Percentiles rank a stretch among this genome's conserved stretches.
phyloP scores from a whole-genome alignment of 2,329 filamentous ascomycete species.

The Dendryphion nanum region DNA sequence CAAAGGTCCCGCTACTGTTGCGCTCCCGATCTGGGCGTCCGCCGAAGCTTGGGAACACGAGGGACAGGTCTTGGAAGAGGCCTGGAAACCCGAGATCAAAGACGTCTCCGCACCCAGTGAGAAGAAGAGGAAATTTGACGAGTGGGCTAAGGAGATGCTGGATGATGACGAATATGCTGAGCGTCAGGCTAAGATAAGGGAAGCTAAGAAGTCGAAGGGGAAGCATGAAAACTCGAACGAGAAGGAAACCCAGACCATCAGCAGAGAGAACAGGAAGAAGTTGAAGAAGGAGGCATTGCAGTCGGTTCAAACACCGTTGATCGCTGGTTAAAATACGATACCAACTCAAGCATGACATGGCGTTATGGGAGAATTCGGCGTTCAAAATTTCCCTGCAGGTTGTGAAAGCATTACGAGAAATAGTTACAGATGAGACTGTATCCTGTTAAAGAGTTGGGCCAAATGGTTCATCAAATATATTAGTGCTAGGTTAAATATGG shows the following conservation, averaged over 20 bases:
- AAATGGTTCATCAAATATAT: too few species aligned
- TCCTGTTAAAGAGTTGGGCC: too few species aligned
- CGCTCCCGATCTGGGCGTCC: slow-evolving; percentile 91
- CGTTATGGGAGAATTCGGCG: too few species aligned
- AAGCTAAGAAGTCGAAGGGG: slow-evolving; percentile 31
- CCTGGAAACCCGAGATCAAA: slow-evolving; percentile 32
- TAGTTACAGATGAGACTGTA: too few species aligned
- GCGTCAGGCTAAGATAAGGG: slow-evolving; percentile 22
- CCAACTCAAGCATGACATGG: too few species aligned
- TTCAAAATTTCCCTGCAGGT: too few species aligned
- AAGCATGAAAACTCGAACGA: slow-evolving; percentile 33
- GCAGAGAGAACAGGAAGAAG: slow-evolving; percentile 50
- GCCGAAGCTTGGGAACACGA: slow-evolving; percentile 87
- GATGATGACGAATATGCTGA: slow-evolving; percentile 33
- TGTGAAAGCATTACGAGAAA: too few species aligned
- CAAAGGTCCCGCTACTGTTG: slow-evolving; percentile 84
- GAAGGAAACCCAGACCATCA: slow-evolving; percentile 27
- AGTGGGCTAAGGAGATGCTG: slow-evolving; percentile 38
- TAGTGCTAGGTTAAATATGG: too few species aligned
- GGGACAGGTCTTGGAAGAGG: slow-evolving; percentile 65
- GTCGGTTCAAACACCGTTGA: slow-evolving; percentile 40
- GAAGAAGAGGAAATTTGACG: slow-evolving; percentile 39
- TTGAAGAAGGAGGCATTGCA: slow-evolving; percentile 49
- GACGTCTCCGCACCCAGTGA: slow-evolving; percentile 23
- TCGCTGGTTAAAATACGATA: too few species aligned